These are phyloP conservation scores for Dittrichia graveolens DNA, from an alignment of 129 eudicot genomes.

Conservation along the genomic window DNA sequence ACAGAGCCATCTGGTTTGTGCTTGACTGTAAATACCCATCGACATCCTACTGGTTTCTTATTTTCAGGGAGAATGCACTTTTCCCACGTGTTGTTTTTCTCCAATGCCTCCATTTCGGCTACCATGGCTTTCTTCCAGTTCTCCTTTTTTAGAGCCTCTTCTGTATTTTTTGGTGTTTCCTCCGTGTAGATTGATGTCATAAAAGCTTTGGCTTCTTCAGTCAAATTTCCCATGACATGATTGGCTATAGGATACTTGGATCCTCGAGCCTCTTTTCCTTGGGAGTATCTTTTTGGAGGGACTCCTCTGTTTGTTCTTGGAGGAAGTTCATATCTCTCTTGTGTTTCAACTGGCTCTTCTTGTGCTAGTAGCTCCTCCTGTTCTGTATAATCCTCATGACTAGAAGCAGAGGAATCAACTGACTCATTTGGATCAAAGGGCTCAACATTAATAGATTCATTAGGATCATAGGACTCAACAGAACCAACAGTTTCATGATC, in stretches of 20 bases:
- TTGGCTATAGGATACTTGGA: background rate
- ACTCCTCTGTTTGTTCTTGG: background rate
- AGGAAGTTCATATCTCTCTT: background rate
- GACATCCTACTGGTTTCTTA: background rate
- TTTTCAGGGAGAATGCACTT: too few relatives aligned
- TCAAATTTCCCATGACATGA: background rate
- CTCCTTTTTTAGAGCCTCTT: background rate
- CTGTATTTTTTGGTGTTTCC: background rate
- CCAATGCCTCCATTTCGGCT: background rate
- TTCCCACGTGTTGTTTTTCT: background rate
- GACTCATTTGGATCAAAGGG: too few relatives aligned
- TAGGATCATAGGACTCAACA: too few relatives aligned
- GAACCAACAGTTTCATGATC: background rate
- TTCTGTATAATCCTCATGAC: background rate
- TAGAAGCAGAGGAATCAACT: background rate
- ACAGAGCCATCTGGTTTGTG: too few relatives aligned
- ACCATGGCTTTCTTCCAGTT: background rate
- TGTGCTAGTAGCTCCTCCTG: too few relatives aligned
- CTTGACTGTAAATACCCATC: background rate
- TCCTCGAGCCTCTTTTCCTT: background rate
- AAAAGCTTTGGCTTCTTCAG: background rate
- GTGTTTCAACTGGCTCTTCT: background rate
- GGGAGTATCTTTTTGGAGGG: background rate
- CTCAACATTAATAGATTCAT: too few relatives aligned
- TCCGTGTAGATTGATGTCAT: background rate